Conservation (phyloP, 768 basidiomycete genomes). For the Psilocybe cyanescens region DNA sequence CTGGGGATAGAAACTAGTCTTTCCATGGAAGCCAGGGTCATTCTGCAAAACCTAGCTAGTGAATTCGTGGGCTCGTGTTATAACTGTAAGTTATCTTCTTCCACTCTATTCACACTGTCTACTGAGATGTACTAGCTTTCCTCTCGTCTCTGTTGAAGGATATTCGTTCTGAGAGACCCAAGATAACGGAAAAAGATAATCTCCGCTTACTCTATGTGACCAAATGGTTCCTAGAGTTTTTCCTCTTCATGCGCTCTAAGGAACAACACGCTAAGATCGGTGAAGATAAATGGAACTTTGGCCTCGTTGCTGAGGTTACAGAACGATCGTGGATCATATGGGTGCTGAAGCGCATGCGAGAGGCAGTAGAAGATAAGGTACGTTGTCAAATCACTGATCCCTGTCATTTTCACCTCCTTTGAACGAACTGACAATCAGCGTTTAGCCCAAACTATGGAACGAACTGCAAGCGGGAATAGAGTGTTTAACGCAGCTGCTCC, state of each 20-base stretch:
- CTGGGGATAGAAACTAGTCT: slow-evolving; percentile 70
- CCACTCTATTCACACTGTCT: slow-evolving; percentile 2
- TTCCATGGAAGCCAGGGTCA: slow-evolving; percentile 61
- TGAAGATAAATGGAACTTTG: slow-evolving; percentile 59
- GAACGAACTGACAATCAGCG: slow-evolving; percentile 16
- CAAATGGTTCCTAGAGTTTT: slow-evolving; percentile 93
- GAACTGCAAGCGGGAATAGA: slow-evolving; percentile 95
- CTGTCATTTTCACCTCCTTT: slow-evolving; percentile 6
- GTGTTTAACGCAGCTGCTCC: slow-evolving; percentile 89
- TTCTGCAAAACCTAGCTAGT: slow-evolving; percentile 70
- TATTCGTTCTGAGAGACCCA: slow-evolving; percentile 88
- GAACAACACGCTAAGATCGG: slow-evolving; percentile 33
- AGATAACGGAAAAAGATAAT: slow-evolving; percentile 95
- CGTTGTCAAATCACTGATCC: slow-evolving; percentile 19
- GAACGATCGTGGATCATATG: slow-evolving; percentile 89
- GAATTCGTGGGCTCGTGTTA: slow-evolving; percentile 85
- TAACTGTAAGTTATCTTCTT: slow-evolving; percentile 67
- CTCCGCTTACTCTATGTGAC: slow-evolving; percentile 85
- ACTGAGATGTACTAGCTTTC: slow-evolving; percentile 63
- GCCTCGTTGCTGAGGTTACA: slow-evolving; percentile 81
- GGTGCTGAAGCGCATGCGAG: slow-evolving; percentile 88
- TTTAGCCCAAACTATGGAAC: slow-evolving; percentile 90
- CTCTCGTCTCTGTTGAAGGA: slow-evolving; percentile 86
- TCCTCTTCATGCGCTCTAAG: slow-evolving; percentile 58
- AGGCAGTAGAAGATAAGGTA: slow-evolving; percentile 91